These are phyloP conservation scores for Alternaria alternata DNA, from an alignment of 2,329 filamentous ascomycete genomes.

Conservation along the genomic window DNA sequence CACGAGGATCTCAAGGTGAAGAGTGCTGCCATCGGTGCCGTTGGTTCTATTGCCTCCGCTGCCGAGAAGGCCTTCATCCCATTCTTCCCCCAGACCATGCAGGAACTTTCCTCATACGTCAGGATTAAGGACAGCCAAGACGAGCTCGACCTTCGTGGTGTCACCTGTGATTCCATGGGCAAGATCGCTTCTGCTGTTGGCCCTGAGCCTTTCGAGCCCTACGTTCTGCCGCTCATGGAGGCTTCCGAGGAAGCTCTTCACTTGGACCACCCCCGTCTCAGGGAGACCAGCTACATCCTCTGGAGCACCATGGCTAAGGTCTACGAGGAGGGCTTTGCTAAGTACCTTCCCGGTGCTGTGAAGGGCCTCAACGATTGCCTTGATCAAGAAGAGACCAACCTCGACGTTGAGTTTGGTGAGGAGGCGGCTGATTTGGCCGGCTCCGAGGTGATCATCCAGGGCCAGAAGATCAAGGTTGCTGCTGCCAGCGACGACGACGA, in stretches of 20 bases:
- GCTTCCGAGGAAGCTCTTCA: slow-evolving; percentile 90
- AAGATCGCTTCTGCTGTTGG: slow-evolving; percentile 92
- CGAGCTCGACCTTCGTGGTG: slow-evolving; percentile 86
- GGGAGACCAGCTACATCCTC: slow-evolving; percentile 96
- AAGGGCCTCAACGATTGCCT: slow-evolving; percentile 84
- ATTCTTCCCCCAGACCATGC: slow-evolving; percentile 93
- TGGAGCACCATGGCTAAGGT: slow-evolving; percentile 96
- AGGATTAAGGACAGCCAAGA: slow-evolving; percentile 88
- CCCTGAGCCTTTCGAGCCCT: slow-evolving; percentile 84
- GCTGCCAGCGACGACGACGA: slow-evolving; percentile 67
- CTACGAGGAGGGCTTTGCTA: slow-evolving; percentile 82
- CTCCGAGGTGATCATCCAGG: slow-evolving; percentile 77
- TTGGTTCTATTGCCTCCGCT: slow-evolving; percentile 88
- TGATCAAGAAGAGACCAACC: slow-evolving; percentile 85
- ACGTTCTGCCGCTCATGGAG: slow-evolving; percentile 88
- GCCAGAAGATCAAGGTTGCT: slow-evolving; percentile 84
- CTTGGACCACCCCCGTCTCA: slow-evolving; percentile 87
- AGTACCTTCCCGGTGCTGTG: slow-evolving; percentile 80
- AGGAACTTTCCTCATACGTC: slow-evolving; percentile 83
- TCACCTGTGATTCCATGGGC: slow-evolving; percentile 90
- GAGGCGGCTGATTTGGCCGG: slow-evolving; percentile 77
- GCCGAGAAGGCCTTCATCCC: slow-evolving; percentile 84
- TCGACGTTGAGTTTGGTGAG: slow-evolving; percentile 78
- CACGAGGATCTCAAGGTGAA: slow-evolving; percentile 91
- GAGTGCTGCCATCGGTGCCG: slow-evolving; percentile 84